A percentile compares a stretch with the other conserved stretches of the same genome.
Conservation (phyloP, 495 filamentous ascomycete species). For the Daldinia decipiens region DNA sequence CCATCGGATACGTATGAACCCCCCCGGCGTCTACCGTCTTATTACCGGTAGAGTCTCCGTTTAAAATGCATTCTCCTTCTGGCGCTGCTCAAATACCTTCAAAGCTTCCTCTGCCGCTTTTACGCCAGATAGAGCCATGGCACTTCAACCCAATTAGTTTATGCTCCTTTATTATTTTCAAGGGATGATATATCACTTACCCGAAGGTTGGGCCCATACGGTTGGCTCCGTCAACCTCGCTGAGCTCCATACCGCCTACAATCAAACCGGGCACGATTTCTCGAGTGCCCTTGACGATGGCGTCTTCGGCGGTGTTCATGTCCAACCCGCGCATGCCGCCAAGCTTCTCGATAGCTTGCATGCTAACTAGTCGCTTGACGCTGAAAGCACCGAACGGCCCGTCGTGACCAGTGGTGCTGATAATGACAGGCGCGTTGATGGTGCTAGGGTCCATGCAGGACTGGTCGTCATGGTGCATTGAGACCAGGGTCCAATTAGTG, state of each 20-base stretch:
- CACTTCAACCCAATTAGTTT: constrained; percentile 55
- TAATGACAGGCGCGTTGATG: constrained; percentile 86
- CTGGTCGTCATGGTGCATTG: constrained; percentile 91
- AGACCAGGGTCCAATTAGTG: constrained; percentile 92
- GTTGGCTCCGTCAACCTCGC: constrained; percentile 89
- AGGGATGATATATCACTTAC: constrained; percentile 43
- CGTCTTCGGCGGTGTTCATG: constrained; percentile 89
- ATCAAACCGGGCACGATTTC: constrained; percentile 88
- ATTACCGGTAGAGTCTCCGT: neutral
- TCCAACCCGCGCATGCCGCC: constrained; percentile 92
- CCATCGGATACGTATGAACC: neutral
- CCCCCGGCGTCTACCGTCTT: neutral
- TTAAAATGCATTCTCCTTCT: constrained; percentile 55
- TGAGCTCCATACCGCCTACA: constrained; percentile 93
- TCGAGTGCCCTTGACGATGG: constrained; percentile 87
- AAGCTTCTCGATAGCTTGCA: constrained; percentile 81
- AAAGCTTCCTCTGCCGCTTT: constrained; percentile 89
- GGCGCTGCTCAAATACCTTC: constrained; percentile 78
- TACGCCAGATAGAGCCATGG: constrained; percentile 85
- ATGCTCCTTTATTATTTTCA: constrained; percentile 8
- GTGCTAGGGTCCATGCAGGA: constrained; percentile 96
- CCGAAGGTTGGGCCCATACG: constrained; percentile 69
- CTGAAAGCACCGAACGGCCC: constrained; percentile 91
- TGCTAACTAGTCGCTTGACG: constrained; percentile 84
- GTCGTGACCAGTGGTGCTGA: constrained; percentile 90